Percentiles rank a stretch among this genome's conserved stretches.
These are phyloP conservation scores for Tetrahymena malaccensis DNA, from an alignment of 73 alveolate species.

Conservation along the genomic window DNA sequence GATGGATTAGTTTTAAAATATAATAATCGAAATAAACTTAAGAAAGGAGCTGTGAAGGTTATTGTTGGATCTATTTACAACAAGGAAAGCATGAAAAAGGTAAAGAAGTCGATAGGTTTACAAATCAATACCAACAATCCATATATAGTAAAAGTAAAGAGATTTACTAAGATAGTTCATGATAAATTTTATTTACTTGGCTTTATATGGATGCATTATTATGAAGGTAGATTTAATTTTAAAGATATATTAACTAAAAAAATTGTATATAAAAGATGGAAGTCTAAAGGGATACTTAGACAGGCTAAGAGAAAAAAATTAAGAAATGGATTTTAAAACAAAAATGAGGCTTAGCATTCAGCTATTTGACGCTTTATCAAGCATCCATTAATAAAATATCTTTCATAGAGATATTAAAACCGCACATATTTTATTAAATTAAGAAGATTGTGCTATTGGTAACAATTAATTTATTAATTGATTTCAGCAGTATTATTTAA, in stretches of 20 bases:
- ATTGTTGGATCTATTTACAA: too few relatives aligned
- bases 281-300: not conserved
- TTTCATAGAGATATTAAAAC: not conserved
- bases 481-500: too few relatives aligned
- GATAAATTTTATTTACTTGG: not conserved
- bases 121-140: not conserved
- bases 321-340: not conserved
- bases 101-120: not conserved
- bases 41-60: not conserved
- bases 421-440: not conserved
- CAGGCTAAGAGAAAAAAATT: not conserved
- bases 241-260: too few relatives aligned
- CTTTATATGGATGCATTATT: not conserved
- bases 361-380: not conserved
- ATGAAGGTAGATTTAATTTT: not conserved
- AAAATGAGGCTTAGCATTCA: not conserved
- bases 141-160: not conserved
- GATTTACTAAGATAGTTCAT: too few relatives aligned
- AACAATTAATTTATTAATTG: too few relatives aligned
- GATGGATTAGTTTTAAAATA: not conserved
- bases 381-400: not conserved
- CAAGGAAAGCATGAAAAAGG: too few relatives aligned
- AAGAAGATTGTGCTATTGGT: not conserved
- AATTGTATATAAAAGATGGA: not conserved
- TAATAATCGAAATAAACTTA: too few relatives aligned